Percentiles rank a stretch among this genome's conserved stretches.
These are phyloP conservation scores for Eucommia ulmoides DNA, from an alignment of 257 asterid genomes.

Conservation along the genomic window DNA sequence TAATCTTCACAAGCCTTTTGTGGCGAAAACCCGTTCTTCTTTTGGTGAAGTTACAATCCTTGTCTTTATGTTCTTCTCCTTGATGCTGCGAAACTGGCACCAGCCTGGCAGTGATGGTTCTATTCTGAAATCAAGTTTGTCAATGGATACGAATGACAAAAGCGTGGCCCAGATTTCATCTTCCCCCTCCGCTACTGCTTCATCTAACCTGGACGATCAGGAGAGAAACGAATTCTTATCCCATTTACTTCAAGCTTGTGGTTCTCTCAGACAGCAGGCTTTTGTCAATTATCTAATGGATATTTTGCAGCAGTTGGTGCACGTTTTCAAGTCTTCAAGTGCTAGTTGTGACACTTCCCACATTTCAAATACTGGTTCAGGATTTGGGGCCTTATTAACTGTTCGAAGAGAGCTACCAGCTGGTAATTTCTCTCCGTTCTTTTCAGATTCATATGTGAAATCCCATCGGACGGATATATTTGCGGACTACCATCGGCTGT, in stretches of 20 bases:
- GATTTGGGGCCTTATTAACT: constrained; percentile 82
- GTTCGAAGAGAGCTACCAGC: constrained; percentile 93
- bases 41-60: constrained; percentile 86
- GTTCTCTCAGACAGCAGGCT: constrained; percentile 74
- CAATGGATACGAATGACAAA: constrained; percentile 57
- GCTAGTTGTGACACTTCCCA: constrained; percentile 42
- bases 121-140: constrained; percentile 45
- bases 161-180: constrained; percentile 30
- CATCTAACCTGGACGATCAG: constrained; percentile 42
- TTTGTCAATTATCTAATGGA: constrained; percentile 89
- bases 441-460: constrained; percentile 89
- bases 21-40: constrained; percentile 57
- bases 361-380: constrained; percentile 58
- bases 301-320: constrained; percentile 82
- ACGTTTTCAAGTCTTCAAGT: constrained; percentile 67
- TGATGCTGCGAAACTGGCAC: constrained; percentile 98
- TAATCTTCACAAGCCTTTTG: constrained; percentile 50
- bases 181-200: constrained; percentile 31
- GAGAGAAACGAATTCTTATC: constrained; percentile 59
- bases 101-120: constrained; percentile 80
- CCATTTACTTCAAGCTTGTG: constrained; percentile 66
- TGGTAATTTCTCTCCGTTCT: constrained; percentile 91
- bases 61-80: constrained; percentile 87
- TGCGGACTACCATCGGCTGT: constrained; percentile 78
- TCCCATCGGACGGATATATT: constrained; percentile 86